Conservation (phyloP, 1,139 yeast species). For the Magnusiomyces tetraspermus region DNA sequence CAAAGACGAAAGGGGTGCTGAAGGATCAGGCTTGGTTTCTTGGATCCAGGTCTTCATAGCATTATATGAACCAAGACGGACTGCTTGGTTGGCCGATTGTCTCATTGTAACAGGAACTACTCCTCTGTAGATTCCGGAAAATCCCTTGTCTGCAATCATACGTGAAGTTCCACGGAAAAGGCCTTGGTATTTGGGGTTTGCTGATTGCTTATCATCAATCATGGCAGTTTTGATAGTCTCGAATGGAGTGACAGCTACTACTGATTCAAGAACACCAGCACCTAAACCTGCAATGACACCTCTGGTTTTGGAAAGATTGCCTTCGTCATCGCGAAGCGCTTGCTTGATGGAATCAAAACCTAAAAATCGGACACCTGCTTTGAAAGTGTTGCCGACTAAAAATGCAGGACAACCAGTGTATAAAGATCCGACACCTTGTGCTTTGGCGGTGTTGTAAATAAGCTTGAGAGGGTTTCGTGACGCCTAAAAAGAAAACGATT, state of each 20-base stretch:
- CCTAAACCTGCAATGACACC: slow-evolving; percentile 95
- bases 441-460: slow-evolving; percentile 60
- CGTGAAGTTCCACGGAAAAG: slow-evolving; percentile 51
- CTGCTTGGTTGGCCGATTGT: slow-evolving; percentile 94
- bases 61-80: slow-evolving; percentile 85
- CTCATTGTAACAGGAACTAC: slow-evolving; percentile 86
- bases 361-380: slow-evolving; percentile 86
- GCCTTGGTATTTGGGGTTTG: slow-evolving; percentile 67
- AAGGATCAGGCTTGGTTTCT: slow-evolving; percentile 42
- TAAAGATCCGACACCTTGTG: slow-evolving; percentile 70
- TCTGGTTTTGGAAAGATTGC: slow-evolving; percentile 77
- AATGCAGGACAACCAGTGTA: slow-evolving; percentile 98
- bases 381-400: slow-evolving; percentile 90
- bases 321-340: slow-evolving; percentile 68
- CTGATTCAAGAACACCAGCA: slow-evolving; percentile 87
- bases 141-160: slow-evolving; percentile 66
- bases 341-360: slow-evolving; percentile 86
- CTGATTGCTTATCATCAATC: slow-evolving; percentile 80
- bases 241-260: slow-evolving; percentile 91
- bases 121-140: slow-evolving; percentile 80
- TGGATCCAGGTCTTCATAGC: slow-evolving; percentile 77
- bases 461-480: slow-evolving; percentile 78
- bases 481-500: too few species aligned
- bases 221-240: slow-evolving; percentile 94
- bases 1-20: slow-evolving; percentile 63